A percentile compares a stretch with the other conserved stretches of the same genome.
Evolutionary conservation across 2,329 filamentous ascomycete genomes (phyloP).

Genomic region (Sarocladiaceae sp.): DNA sequence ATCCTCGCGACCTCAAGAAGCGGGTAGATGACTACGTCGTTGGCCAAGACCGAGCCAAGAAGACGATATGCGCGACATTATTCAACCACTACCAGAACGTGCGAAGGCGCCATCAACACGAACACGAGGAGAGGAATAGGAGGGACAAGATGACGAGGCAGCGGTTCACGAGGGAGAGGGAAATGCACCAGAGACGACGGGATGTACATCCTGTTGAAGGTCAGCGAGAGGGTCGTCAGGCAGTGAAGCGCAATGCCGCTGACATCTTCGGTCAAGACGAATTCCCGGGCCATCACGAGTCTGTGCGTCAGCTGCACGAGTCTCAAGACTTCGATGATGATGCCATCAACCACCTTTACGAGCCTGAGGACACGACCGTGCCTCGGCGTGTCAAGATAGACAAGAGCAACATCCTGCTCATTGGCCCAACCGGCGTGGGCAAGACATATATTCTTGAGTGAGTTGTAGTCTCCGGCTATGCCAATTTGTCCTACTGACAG

Average conservation of each 20-base stretch:
- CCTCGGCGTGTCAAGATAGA: conserved; percentile 66
- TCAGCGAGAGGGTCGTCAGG: conserved; percentile 32
- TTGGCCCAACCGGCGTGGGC: conserved; percentile 90
- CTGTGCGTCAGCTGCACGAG: conserved; percentile 35
- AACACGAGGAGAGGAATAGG: conserved; percentile 53
- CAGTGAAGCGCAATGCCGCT: conserved; percentile 23
- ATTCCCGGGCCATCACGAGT: conserved; percentile 45
- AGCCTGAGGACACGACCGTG: conserved; percentile 37
- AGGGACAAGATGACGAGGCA: conserved; percentile 65
- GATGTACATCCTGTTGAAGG: conserved; percentile 75
- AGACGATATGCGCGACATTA: conserved; percentile 84
- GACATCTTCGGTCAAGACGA: conserved; percentile 43
- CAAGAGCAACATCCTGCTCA: conserved; percentile 87
- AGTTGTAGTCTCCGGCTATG: conserved; percentile 17
- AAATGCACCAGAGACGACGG: conserved; percentile 44
- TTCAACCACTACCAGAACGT: conserved; percentile 96
- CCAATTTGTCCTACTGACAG: conserved; percentile 15
- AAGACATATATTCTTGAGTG: conserved; percentile 88
- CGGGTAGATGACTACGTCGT: conserved; percentile 95
- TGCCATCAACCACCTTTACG: conserved; percentile 37
- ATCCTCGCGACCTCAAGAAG: conserved; percentile 69
- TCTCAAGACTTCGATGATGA: conserved; percentile 23
- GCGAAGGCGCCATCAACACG: conserved; percentile 70
- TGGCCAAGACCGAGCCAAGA: conserved; percentile 90
- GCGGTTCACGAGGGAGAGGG: conserved; percentile 62